Evolutionary conservation across 202 grass and related monocot genomes (phyloP), one percentile per base, ranked within the genome.

Genomic region (Digitaria exilis): DNA sequence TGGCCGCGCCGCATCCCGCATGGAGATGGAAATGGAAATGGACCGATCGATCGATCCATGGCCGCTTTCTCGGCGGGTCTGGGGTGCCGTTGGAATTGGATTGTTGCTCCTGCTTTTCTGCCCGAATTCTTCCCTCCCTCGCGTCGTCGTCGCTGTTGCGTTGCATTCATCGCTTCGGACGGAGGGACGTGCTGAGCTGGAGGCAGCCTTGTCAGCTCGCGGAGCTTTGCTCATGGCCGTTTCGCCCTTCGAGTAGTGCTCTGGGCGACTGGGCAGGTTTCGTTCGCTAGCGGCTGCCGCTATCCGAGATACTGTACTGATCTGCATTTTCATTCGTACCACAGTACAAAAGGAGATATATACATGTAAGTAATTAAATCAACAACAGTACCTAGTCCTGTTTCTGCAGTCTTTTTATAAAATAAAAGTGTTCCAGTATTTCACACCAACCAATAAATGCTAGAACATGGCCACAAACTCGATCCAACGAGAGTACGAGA

Each of bases 141-240:
- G 12, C 28, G 26, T 48, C 58, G 73, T 48, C 56, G 73, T 31
- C 56, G 45, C 45, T 29, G 41, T 46, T 37, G 68, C 42, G 41
- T 46, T 37, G 68, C 42, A 14, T 21, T 43, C 62, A 24, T 71
- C 65, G 4, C 26, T 2, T 8, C 9, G 52, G 32, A 37, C 35
- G 78, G 78, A 43, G 7, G 63, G 49, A 44, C 32, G 32, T 24
- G 60, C 12, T 58, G 50, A 57, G 71, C 28, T 48, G 82, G 73
- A 69, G 10, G 46, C n/a, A n/a, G 45, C 37, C 41, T 25, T 59
- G 62, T 68, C 49, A 42, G 34, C 61, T 28, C 11, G 11, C 58
- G 71, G 37, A 58, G 25, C 62, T 46, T 84, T 77, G 18, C 62
- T 35, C 72, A 5, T 77, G 61, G 46, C 62, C 13, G 82, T 77